A percentile compares a stretch with the other conserved stretches of the same genome.
phyloP scores from a whole-genome alignment of 2,329 filamentous ascomycete species.

The Curvularia verruculosa region DNA sequence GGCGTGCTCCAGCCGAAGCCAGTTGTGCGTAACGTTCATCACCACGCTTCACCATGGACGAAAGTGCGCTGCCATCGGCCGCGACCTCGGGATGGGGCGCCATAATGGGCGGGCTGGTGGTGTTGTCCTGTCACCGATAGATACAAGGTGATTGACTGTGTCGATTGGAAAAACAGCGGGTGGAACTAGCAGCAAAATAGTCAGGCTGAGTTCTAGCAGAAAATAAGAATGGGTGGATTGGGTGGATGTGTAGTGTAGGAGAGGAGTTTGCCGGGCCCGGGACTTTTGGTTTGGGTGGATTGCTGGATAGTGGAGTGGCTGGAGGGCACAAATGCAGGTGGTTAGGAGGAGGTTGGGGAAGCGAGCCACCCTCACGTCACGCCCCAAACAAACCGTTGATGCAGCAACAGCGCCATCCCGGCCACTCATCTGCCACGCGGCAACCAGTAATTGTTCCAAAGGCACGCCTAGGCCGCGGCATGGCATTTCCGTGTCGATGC shows the following conservation, averaged over 20 bases:
- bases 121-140: constrained; percentile 15
- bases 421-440: constrained; percentile 8
- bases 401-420: constrained; percentile 21
- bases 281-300: constrained; percentile 22
- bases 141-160: constrained; percentile 1
- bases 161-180: constrained; percentile 10
- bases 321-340: constrained; percentile 18
- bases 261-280: constrained; percentile 9
- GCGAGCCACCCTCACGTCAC: constrained; percentile 19
- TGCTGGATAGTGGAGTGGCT: constrained; percentile 10
- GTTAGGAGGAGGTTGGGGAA: constrained; percentile 26
- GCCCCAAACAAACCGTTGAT: constrained; percentile 26
- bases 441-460: constrained; percentile 8
- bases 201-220: constrained; percentile 20
- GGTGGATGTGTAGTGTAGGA: constrained; percentile 17
- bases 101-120: constrained; percentile 31
- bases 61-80: constrained; percentile 27
- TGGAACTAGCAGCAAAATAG: constrained; percentile 25
- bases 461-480: not conserved
- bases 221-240: constrained; percentile 14
- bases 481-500: not conserved
- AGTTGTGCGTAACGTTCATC: constrained; percentile 25
- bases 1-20: constrained; percentile 44
- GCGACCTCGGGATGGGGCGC: constrained; percentile 40
- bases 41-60: constrained; percentile 39